Evolutionary conservation across 345 rosid species (phyloP), one percentile per base, ranked within the genome.

Genomic region (Pugionium dolabratum): DNA sequence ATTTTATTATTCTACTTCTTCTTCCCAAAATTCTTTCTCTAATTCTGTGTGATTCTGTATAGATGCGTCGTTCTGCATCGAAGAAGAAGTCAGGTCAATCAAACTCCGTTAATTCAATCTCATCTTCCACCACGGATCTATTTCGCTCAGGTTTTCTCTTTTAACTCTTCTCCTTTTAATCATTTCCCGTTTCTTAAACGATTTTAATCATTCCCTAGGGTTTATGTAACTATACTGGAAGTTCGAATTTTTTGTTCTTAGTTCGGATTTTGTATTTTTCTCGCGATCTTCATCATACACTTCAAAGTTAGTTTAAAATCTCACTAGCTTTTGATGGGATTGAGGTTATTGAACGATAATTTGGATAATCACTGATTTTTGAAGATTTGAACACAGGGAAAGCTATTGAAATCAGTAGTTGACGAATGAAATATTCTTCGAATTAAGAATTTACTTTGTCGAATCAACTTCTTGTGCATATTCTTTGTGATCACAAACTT

Each of bases 41-140:
- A 2, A 58, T 49, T 48, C 39, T 32, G 6, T 31, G 34, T 8
- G 9, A 64, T 56, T 41, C 72, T 59, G 31, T 56, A 60, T 76
- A 82, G 95, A 90, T 94, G 99, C 97, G 96, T 81, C 97, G 93
- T 43, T 85, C 91, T 70, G 68, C 85, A 66, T 62, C 89, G 26
- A 90, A 79, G 81, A 90, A 85, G 81, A 90, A 85, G 76, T 67
- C 90, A 78, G 86, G 83, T 82, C 89, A 89, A 84, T 69, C 90
- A 50, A 83, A 79, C 79, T 80, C 96, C 26, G 76, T 86, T 42
- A 49, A 83, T 49, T 75, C 87, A 36, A 71, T 84, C 64, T 52
- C 81, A 68, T 70, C 82, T 70, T 79, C 96, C 6, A 76, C 96
- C 57, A 52, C 92, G 77, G 96, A 90, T 90, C 96, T 87, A 81